phyloP scores from a whole-genome alignment of 768 basidiomycete species.

The Hydnum rufescens region DNA sequence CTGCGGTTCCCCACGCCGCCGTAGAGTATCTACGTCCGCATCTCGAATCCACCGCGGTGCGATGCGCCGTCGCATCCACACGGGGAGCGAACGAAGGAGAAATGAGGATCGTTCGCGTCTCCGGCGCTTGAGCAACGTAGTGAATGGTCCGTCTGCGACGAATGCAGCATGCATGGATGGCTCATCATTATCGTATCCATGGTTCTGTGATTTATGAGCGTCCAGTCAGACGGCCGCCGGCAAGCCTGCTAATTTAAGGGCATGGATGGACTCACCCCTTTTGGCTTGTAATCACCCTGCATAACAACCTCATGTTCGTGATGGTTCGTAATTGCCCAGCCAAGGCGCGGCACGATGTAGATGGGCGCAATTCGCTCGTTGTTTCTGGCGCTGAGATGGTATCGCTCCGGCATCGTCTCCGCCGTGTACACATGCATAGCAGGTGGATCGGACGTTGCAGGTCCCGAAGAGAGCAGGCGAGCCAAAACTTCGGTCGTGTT shows the following conservation, averaged over 20 bases:
- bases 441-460: constrained; percentile 32
- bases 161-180: constrained; percentile 74
- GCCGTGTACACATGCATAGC: constrained; percentile 65
- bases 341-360: constrained; percentile 64
- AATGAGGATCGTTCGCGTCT: constrained; percentile 14
- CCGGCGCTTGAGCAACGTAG: constrained; percentile 35
- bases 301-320: constrained; percentile 29
- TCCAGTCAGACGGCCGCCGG: not conserved
- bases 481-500: constrained; percentile 30
- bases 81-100: constrained; percentile 17
- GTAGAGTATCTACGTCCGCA: constrained; percentile 18
- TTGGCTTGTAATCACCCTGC: constrained; percentile 29
- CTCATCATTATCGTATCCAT: constrained; percentile 75
- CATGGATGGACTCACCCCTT: constrained; percentile 40
- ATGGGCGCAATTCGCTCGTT: constrained; percentile 72
- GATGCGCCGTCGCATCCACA: constrained; percentile 9
- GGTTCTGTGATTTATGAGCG: constrained; percentile 32
- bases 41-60: not conserved
- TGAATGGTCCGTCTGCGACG: constrained; percentile 82
- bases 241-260: too few species aligned
- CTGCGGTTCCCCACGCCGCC: constrained; percentile 10
- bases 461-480: constrained; percentile 29
- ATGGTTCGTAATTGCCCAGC: constrained; percentile 56
- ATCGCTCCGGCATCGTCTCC: constrained; percentile 63
- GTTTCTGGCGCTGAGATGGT: constrained; percentile 35